phyloP scores from a whole-genome alignment of 2,329 filamentous ascomycete genomes.

The Stachybotrys chlorohalonatus region DNA sequence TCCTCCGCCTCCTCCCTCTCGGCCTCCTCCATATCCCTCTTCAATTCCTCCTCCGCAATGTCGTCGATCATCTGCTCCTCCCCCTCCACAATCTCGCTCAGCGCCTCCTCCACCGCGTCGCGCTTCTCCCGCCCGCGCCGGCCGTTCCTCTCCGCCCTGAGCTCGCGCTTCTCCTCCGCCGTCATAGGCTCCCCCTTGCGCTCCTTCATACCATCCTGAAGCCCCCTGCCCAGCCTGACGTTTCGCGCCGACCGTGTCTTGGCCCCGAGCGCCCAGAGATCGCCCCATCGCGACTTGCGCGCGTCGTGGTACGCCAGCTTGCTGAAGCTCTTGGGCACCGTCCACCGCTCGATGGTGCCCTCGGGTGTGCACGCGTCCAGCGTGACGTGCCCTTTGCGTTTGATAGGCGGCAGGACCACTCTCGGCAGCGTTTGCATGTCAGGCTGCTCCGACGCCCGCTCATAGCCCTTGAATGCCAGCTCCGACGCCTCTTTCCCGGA shows the following conservation, averaged over 20 bases:
- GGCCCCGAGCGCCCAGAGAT: conserved; percentile 89
- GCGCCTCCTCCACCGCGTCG: conserved; percentile 17
- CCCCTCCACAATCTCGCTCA: not conserved
- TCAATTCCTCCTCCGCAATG: conserved; percentile 12
- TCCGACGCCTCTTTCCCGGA: conserved; percentile 50
- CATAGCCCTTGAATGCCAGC: conserved; percentile 65
- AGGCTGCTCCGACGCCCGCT: conserved; percentile 33
- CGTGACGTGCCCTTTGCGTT: conserved; percentile 79
- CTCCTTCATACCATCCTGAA: conserved; percentile 37
- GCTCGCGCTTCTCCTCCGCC: conserved; percentile 25
- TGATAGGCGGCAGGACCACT: conserved; percentile 69
- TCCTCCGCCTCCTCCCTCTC: conserved; percentile 14
- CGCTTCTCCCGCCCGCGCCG: conserved; percentile 28
- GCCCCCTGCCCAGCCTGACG: conserved; percentile 48
- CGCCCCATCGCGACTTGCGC: conserved; percentile 83
- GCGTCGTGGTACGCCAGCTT: conserved; percentile 84
- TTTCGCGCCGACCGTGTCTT: conserved; percentile 66
- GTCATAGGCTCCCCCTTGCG: conserved; percentile 30
- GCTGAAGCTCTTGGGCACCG: conserved; percentile 72
- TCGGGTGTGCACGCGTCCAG: conserved; percentile 85
- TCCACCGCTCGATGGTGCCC: conserved; percentile 87
- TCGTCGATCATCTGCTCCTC: conserved; percentile 24
- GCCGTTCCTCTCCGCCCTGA: conserved; percentile 24
- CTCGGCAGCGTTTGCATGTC: conserved; percentile 68
- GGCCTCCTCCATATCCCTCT: conserved; percentile 19